Base-by-base conservation (phyloP, 2,329 filamentous ascomycete species). In the Fusarium decemcellulare region DNA sequence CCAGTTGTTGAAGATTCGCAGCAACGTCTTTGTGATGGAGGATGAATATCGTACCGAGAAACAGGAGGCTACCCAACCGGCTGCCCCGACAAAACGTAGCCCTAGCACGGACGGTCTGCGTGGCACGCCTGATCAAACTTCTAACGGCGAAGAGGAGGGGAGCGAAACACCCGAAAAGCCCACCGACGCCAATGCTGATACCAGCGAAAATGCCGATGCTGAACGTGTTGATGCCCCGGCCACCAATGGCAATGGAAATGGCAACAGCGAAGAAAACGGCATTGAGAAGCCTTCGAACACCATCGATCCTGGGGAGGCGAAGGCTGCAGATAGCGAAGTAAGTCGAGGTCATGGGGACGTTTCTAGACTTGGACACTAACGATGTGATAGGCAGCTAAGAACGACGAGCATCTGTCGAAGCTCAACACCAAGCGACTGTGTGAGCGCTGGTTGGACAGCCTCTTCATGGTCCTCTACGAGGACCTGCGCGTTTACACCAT, bases 381-480 rank as follows among this genome's bases (percentile, higher is more conserved):
- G 58, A 30, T 42, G 29, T 32, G 12, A 10, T 72, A 93, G 91
- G 83, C 83, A 15, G 86, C 90, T 62, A 86, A 88, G 30, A 87
- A 89, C 7, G 90, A 94, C 70, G 88, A 91, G 60, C 87, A 93
- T 71, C 92, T 97, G 72, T 95, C 94, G 8, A 93, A 95, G 73
- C 94, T 99, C 77, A 96, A 97, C 78, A 97, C 98, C 81, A 99
- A 99, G 83, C 92, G 96, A 1, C 88, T 99, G 1, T 99, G 96
- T 76, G 96, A 99, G 81, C 91, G 96, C 72, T 99, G 96, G 96
- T 88, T 99, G 3, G 96, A 99, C 81, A 98, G 97, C 75, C 87
- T 99, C 23, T 99, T 99, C 84, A 99, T 99, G 96, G 96, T 98
- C 0, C 87, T 99, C 4, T 99, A 99, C 79, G 96, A 99, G 80